Evolutionary conservation across 345 rosid species (phyloP), one percentile per base, ranked within the genome.

Genomic region (Psidium friedrichsthalianum): DNA sequence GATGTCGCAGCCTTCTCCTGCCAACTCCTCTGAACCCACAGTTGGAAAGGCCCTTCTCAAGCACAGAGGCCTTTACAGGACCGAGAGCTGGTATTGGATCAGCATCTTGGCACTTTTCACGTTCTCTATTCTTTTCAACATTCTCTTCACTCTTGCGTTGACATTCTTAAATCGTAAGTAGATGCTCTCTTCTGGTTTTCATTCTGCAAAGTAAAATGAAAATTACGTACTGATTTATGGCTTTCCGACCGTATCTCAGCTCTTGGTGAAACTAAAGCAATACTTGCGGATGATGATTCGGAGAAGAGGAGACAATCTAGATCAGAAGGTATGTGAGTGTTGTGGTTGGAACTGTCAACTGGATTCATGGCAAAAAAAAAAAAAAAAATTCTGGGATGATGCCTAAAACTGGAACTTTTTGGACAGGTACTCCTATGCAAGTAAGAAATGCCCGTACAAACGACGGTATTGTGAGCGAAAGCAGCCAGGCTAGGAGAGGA

Each of bases 21-120:
- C 20, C 32, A 0, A 0, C 44, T 1, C 83, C 51, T 36, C 83
- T 16, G 64, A 85, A 40, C 49, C 61, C 29, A 1, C 87, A n/a
- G 87, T 85, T 1, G 87, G 87, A 1, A 82, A 55, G 1, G 8
- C 22, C 44, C 74, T 85, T 9, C 87, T 85, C 86, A 88, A 88
- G 84, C 82, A 90, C 2, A 87, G 92, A 22, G 95, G 92, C 25
- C 53, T 93, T 56, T 90, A 88, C 80, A 74, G 84, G 6, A 87
- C 89, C 32, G 84, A 93, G 83, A 80, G 86, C 51, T 93, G 96
- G 96, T 94, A 92, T 86, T 94, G 96, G 97, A 82, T 94, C 61
- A 94, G 95, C 84, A 3, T 90, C 16, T 86, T 88, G 18, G 97
- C 93, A 16, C 52, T 89, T 86, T 51, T 88, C 42, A n/a, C 88